A percentile compares a stretch with the other conserved stretches of the same genome.
These are phyloP conservation scores for Cafeteria roenbergensis DNA, from an alignment of 108 stramenopile genomes.

Conservation along the genomic window DNA sequence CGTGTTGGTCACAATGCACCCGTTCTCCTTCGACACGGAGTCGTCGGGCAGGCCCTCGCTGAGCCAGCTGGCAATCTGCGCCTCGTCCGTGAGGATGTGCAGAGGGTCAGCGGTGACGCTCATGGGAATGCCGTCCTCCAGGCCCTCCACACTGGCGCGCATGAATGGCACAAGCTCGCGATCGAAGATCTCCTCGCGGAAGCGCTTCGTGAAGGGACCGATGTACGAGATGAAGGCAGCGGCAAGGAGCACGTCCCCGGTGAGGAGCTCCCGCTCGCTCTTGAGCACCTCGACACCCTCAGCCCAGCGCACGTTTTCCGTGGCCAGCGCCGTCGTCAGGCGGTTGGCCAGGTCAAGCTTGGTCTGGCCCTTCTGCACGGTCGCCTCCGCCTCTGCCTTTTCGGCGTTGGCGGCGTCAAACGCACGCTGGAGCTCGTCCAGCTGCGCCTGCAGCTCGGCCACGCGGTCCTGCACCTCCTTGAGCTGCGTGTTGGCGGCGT, in stretches of 20 bases:
- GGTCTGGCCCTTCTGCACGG: slow-evolving; percentile 43
- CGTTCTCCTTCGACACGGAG: slow-evolving; percentile 51
- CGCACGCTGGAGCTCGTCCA: slow-evolving; percentile 35
- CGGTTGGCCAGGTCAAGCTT: slow-evolving; percentile 66
- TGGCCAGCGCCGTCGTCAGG: slow-evolving; percentile 54
- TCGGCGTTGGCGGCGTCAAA: slow-evolving; percentile 39
- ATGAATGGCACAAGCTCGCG: slow-evolving; percentile 50
- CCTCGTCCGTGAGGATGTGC: slow-evolving; percentile 32
- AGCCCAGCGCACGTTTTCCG: slow-evolving; percentile 68
- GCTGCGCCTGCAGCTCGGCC: slow-evolving; percentile 45
- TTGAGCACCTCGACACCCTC: slow-evolving; percentile 42
- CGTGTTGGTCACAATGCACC: slow-evolving; percentile 46
- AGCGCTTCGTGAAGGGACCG: slow-evolving; percentile 62
- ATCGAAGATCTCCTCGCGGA: slow-evolving; percentile 47
- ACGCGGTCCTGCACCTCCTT: slow-evolving; percentile 42
- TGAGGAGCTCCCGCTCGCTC: slow-evolving; percentile 43
- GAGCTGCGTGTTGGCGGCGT: slow-evolving; percentile 25
- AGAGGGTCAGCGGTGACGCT: slow-evolving; percentile 26
- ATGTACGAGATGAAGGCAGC: slow-evolving; percentile 56
- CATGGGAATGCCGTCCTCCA: slow-evolving; percentile 25
- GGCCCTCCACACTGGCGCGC: slow-evolving; percentile 22
- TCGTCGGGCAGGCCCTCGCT: slow-evolving; percentile 44
- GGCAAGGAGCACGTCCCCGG: slow-evolving; percentile 62
- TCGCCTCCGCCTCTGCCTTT: slow-evolving; percentile 45
- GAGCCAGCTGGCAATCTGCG: slow-evolving; percentile 54